Evolutionary conservation across 179 eudicot species (phyloP), one percentile per base, ranked within the genome.

Genomic region (Corrigiola litoralis): DNA sequence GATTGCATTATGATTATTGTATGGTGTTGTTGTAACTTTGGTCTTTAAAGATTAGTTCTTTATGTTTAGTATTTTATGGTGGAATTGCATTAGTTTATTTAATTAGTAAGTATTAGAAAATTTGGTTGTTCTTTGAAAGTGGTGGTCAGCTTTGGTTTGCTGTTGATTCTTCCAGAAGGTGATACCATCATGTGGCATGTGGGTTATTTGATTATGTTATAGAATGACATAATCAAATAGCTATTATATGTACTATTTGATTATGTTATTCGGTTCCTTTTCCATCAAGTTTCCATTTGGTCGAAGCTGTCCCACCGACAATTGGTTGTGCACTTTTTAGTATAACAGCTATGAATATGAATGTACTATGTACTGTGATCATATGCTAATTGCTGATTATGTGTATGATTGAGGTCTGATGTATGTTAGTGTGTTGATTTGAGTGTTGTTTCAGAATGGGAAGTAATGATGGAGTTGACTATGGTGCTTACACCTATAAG

Each of bases 401-500:
- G 46, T 10, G 8, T 44, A 13, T 12, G 20, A 10, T 54, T 60
- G 63, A 41, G 56, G 37, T 41, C 47, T 69, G 29, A 64, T 41
- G 11, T 24, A 13, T 44, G 61, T n/a, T 20, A 7, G 57, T 57
- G 48, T 46, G 29, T 42, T 51, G 38, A 29, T 58, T 44, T 37
- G 62, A 5, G 5, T n/a, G n/a, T n/a, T n/a, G 2, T 49, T 46
- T 37, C 70, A 91, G 86, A 74, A 92, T 87, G 95, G 92, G 97
- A 72, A 82, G 79, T 54, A 55, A 73, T 53, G 85, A 74, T 66
- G 87, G 70, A 66, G 13, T 56, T 23, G 68, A 58, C 21, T 87
- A 85, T 63, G 98, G 96, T 28, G 79, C 82, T 18, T 92, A 80
- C 95, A 92, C 96, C 40, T 92, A 89, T 49, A 89, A 85, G 63